Percentiles rank a stretch among this genome's conserved stretches.
phyloP scores from a whole-genome alignment of 2,329 filamentous ascomycete species.

The Botrytis fabae region DNA sequence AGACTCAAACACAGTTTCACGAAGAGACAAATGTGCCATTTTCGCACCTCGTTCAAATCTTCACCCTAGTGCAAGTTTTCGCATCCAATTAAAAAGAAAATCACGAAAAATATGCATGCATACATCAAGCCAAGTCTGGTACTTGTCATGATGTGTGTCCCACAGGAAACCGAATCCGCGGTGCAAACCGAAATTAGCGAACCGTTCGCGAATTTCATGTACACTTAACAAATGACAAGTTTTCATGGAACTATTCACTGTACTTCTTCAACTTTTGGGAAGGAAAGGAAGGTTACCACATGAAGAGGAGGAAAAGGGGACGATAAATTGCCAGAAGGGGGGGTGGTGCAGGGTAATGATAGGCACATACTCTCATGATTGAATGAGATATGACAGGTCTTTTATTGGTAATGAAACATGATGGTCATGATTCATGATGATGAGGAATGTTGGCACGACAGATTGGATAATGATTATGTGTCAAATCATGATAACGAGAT shows the following conservation, averaged over 20 bases:
- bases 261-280: slow-evolving; percentile 1
- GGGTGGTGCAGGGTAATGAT: neutral
- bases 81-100: neutral
- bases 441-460: slow-evolving; percentile 3
- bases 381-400: slow-evolving; percentile 17
- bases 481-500: slow-evolving; percentile 7
- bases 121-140: slow-evolving; percentile 31
- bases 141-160: slow-evolving; percentile 29
- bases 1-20: neutral
- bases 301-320: slow-evolving; percentile 20
- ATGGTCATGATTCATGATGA: slow-evolving; percentile 20
- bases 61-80: slow-evolving; percentile 29
- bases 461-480: slow-evolving; percentile 13
- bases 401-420: neutral
- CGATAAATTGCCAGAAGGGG: slow-evolving; percentile 5
- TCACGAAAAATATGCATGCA: slow-evolving; percentile 24
- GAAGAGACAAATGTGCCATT: slow-evolving; percentile 15
- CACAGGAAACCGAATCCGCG: slow-evolving; percentile 40
- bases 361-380: slow-evolving; percentile 16
- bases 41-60: neutral
- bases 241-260: slow-evolving; percentile 12
- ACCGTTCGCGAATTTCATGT: slow-evolving; percentile 14
- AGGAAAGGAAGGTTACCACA: slow-evolving; percentile 16
- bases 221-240: slow-evolving; percentile 5
- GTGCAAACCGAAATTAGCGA: slow-evolving; percentile 26